These are phyloP conservation scores for Stipa capillata DNA, from an alignment of 176 grass and related monocot genomes.

Conservation along the genomic window DNA sequence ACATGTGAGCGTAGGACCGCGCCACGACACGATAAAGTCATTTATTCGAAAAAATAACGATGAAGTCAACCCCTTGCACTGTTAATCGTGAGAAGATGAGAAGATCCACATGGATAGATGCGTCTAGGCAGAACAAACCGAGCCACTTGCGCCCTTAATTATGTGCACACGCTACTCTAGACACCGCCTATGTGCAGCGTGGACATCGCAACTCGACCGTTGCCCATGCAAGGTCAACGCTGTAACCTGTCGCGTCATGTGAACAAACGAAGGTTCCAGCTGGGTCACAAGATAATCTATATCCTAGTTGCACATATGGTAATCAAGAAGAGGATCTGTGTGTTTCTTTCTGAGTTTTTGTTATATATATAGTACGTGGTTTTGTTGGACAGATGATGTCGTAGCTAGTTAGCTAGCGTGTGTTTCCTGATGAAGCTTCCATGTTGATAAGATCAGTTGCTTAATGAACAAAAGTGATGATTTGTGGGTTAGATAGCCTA, in stretches of 20 bases:
- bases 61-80: slow-evolving; percentile 24
- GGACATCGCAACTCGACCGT: background rate
- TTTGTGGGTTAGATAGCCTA: slow-evolving; percentile 11
- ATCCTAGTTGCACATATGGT: too few relatives aligned
- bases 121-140: background rate
- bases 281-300: too few relatives aligned
- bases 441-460: too few relatives aligned
- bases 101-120: slow-evolving; percentile 12
- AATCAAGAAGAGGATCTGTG: too few relatives aligned
- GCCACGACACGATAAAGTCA: too few relatives aligned
- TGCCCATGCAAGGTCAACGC: slow-evolving; percentile 2
- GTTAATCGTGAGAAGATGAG: background rate
- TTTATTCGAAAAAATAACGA: too few relatives aligned
- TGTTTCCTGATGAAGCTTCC: too few relatives aligned
- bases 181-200: background rate
- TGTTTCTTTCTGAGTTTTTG: background rate
- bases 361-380: too few relatives aligned
- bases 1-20: slow-evolving; percentile 9
- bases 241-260: background rate
- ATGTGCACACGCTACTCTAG: background rate
- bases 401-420: too few relatives aligned
- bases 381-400: too few relatives aligned
- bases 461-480: slow-evolving; percentile 15
- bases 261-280: background rate
- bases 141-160: background rate